Base-by-base conservation (phyloP, 2,329 filamentous ascomycete genomes). In the Saccharata proteae region DNA sequence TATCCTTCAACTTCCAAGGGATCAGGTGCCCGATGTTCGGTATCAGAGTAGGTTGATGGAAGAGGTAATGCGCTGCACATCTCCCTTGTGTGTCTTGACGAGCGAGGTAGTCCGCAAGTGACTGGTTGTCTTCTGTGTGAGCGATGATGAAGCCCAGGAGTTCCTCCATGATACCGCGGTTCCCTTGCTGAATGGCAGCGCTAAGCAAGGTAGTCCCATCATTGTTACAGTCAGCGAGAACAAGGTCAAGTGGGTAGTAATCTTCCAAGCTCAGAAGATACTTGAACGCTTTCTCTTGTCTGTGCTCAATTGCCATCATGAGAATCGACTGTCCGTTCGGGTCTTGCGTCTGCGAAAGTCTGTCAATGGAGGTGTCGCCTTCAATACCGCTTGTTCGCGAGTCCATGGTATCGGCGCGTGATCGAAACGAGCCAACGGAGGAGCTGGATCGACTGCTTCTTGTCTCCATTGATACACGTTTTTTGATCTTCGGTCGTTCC, bases 11-110 rank as follows among this genome's bases (percentile, higher is more conserved):
- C 36, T 75, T 72, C 90, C 90, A 98, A 6, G 84, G 81, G 32
- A 98, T 64, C 41, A 88, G 59, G 37, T 70, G 67, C 2, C 85
- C 86, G 38, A 96, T 77, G 33, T 71, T 69, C 26, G 65, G 61
- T 42, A 98, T 90, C 13, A 98, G 64, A 32, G 71, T 67, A 2
- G 90, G 90, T 6, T 83, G 78, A 48, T 93, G 81, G 59, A 98
- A 98, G 11, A 98, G 67, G 53, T 98, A 98, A 55, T 98, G 90
- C n/a, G 80, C 90, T 31, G 83, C 72, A 39, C 85, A 93, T 43
- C 90, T 77, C 14, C 88, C 90, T 62, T 85, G 79, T 21, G 71
- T 74, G 48, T 98, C 90, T 46, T 88, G 79, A 38, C 71, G 65
- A 4, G 71, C 65, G 28, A 96, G 58, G 48, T 98, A 96, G 5